A percentile compares a stretch with the other conserved stretches of the same genome.
Evolutionary conservation across 257 asterid species (phyloP).

Genomic region (Ilex aquifolium): DNA sequence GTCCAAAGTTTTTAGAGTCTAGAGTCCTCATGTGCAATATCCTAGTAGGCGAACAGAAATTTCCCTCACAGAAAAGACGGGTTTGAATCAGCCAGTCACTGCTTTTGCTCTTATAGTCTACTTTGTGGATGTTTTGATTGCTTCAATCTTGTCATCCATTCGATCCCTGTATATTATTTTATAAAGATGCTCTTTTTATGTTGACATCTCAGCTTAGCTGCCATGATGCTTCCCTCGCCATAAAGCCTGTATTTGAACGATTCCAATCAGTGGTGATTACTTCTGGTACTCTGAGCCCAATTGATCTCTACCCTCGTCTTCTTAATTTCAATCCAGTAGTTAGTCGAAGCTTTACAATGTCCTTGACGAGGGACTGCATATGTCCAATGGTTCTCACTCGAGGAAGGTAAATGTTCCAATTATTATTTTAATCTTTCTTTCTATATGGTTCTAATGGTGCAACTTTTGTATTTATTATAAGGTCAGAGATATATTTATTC

Average conservation of each 20-base stretch:
- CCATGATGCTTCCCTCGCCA: slow-evolving; percentile 98
- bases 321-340: slow-evolving; percentile 91
- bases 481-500: slow-evolving; percentile 6
- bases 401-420: slow-evolving; percentile 57
- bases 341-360: slow-evolving; percentile 93
- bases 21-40: no score
- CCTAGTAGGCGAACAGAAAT: no score
- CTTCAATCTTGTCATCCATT: neutral
- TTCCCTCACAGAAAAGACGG: no score
- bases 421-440: slow-evolving; percentile 7
- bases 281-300: slow-evolving; percentile 97
- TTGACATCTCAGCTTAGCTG: slow-evolving; percentile 75
- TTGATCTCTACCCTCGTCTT: slow-evolving; percentile 97
- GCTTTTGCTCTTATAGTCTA: no score
- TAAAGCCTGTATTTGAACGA: slow-evolving; percentile 96
- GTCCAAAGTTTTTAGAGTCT: no score
- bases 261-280: slow-evolving; percentile 96
- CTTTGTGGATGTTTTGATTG: no score
- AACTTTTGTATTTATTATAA: slow-evolving; percentile 1
- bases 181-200: slow-evolving; percentile 5
- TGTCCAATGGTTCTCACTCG: slow-evolving; percentile 98
- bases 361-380: slow-evolving; percentile 96
- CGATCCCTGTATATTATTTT: slow-evolving; percentile 8
- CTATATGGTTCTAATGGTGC: slow-evolving; percentile 4
- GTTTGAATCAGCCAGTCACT: no score